These are phyloP conservation scores for Kodamaea laetipori DNA, from an alignment of 805 yeast genomes.

Conservation along the genomic window DNA sequence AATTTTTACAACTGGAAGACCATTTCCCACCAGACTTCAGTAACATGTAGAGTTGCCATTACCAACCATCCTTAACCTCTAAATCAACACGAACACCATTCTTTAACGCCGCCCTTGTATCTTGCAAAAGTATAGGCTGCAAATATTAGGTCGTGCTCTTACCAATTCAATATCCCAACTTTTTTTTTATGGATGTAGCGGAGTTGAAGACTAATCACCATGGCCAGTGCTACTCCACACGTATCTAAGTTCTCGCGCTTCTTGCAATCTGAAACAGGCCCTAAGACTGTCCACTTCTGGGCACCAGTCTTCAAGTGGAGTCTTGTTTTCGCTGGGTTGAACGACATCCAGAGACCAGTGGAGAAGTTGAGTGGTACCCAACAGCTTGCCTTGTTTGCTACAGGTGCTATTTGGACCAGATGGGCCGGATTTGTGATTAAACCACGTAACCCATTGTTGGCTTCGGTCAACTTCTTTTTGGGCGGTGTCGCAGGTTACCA, in stretches of 20 bases:
- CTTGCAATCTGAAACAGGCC: slow-evolving; percentile 88
- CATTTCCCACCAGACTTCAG: no score
- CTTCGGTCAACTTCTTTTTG: slow-evolving; percentile 91
- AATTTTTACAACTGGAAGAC: no score
- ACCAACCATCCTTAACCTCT: no score
- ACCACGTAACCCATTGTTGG: slow-evolving; percentile 84
- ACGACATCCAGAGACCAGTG: slow-evolving; percentile 86
- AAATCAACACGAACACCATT: no score
- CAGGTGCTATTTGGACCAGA: slow-evolving; percentile 96
- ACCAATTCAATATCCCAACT: slow-evolving; percentile 9
- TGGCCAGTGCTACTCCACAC: slow-evolving; percentile 34
- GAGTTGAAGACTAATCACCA: slow-evolving; percentile 11
- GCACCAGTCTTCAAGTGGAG: slow-evolving; percentile 73
- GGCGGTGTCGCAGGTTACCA: slow-evolving; percentile 90
- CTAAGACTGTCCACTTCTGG: slow-evolving; percentile 98
- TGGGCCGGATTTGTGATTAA: slow-evolving; percentile 90
- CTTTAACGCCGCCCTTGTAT: no score
- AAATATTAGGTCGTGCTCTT: slow-evolving; percentile 9
- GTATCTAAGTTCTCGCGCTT: slow-evolving; percentile 67
- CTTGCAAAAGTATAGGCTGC: no score
- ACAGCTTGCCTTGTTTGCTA: slow-evolving; percentile 80
- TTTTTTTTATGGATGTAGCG: slow-evolving; percentile 9
- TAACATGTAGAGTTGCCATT: no score
- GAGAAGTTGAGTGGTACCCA: slow-evolving; percentile 90
- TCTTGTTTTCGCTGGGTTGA: slow-evolving; percentile 87